Base-by-base conservation (phyloP, 768 basidiomycete genomes). In the Cyclocybe cylindracea region DNA sequence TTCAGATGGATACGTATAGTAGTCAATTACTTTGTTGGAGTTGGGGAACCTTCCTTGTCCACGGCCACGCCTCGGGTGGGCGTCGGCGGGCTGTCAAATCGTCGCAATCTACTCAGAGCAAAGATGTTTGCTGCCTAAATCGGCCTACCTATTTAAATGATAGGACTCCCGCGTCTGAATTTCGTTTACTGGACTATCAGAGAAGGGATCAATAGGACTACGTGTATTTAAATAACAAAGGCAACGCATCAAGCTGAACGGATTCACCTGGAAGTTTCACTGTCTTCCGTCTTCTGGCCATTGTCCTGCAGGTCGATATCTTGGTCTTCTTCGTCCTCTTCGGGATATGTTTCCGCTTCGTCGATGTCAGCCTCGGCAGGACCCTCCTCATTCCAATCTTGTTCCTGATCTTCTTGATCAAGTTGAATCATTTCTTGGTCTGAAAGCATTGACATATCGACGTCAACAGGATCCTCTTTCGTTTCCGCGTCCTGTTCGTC, bases 371-470 rank as follows among this genome's bases (percentile, higher is more conserved):
- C 68, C n/a, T 14, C n/a, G 18, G 18, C 14, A 18, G 18, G 41
- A 16, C 29, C 42, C 55, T 56, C 60, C 32, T 44, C 46, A 45
- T 49, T 49, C 53, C 47, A 54, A 14, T 57, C 53, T 39, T 59
- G 54, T 35, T 51, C 60, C 32, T 24, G 24, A 5, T 64, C 66
- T 18, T 61, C 66, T 39, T 61, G 60, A 38, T 65, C 44, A 10
- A 56, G 46, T 7, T 69, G 66, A 24, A 60, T 68, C 43, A 84
- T 66, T 14, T 82, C 79, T 54, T 82, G 78, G 49, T 75, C 77
- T 0, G 74, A 74, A 16, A 86, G 65, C 56, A 83, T 66, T 14
- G 66, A 70, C 41, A 80, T 71, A 63, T 86, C 81, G 29, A 86
- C 77, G 14, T 85, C 80, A 7, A 70, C 62, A 34, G 64, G 64